phyloP scores from a whole-genome alignment of 257 asterid species.

The Handroanthus guayacan region DNA sequence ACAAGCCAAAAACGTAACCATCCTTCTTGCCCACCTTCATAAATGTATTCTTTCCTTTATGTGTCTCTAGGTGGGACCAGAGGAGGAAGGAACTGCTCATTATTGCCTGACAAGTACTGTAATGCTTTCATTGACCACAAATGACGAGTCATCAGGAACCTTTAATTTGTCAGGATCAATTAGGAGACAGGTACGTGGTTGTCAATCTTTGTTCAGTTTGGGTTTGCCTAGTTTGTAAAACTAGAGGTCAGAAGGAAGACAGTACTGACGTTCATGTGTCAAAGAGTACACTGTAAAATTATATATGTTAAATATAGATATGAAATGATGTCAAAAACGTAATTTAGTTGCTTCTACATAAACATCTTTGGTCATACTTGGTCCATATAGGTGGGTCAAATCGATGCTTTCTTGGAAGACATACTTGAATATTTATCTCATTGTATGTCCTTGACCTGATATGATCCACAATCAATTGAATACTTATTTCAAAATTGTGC shows the following conservation, averaged over 20 bases:
- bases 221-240: background rate
- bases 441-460: too few species aligned
- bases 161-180: conserved; percentile 96
- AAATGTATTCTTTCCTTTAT: conserved; percentile 18
- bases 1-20: background rate
- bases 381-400: too few species aligned
- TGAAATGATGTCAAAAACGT: too few species aligned
- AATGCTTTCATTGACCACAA: conserved; percentile 94
- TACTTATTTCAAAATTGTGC: too few species aligned
- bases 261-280: background rate
- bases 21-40: conserved; percentile 17
- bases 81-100: conserved; percentile 78
- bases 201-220: background rate
- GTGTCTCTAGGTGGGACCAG: conserved; percentile 70
- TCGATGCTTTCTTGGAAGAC: too few species aligned
- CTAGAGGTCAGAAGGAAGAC: background rate
- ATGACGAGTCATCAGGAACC: conserved; percentile 80
- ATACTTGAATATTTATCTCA: too few species aligned
- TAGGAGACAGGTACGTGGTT: conserved; percentile 84
- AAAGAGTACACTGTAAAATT: too few species aligned
- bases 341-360: too few species aligned
- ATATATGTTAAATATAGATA: too few species aligned
- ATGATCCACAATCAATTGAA: too few species aligned
- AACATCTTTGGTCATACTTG: too few species aligned
- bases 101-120: conserved; percentile 94